These are phyloP conservation scores for Spinacia oleracea DNA, from an alignment of 179 eudicot species.

Conservation along the genomic window DNA sequence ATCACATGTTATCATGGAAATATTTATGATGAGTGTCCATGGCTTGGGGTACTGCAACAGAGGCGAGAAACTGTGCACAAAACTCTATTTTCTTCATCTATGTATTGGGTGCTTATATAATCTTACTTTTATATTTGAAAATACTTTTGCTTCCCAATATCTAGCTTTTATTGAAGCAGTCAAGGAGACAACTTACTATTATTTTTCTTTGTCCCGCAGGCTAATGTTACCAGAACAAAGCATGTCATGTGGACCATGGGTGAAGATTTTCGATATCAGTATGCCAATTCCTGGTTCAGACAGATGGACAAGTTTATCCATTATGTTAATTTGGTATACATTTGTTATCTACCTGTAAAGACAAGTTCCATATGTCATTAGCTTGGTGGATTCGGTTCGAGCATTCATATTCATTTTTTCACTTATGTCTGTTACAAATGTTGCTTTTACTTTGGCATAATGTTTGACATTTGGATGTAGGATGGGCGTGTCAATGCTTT, in stretches of 20 bases:
- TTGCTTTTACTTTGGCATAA: slow-evolving; percentile 1
- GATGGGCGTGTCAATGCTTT: slow-evolving; percentile 98
- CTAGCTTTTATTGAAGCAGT: background rate
- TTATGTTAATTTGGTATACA: slow-evolving; percentile 82
- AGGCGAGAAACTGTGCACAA: too few relatives aligned
- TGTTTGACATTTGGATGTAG: slow-evolving; percentile 35
- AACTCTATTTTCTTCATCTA: too few relatives aligned
- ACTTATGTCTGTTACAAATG: background rate
- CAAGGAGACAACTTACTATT: background rate
- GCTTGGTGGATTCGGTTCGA: background rate
- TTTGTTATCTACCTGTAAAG: slow-evolving; percentile 10
- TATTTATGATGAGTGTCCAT: too few relatives aligned
- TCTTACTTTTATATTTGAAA: background rate
- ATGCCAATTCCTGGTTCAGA: slow-evolving; percentile 91
- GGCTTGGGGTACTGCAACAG: background rate
- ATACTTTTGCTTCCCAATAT: slow-evolving; percentile 4
- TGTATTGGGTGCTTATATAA: background rate
- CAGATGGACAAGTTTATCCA: slow-evolving; percentile 97
- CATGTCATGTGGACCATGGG: slow-evolving; percentile 99
- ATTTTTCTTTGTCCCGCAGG: slow-evolving; percentile 41
- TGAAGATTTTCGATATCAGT: slow-evolving; percentile 87
- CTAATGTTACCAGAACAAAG: slow-evolving; percentile 86
- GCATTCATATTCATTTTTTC: background rate
- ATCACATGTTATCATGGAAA: too few relatives aligned
- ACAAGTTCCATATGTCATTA: background rate